A percentile compares a stretch with the other conserved stretches of the same genome.
phyloP scores from a whole-genome alignment of 805 yeast genomes.

The Phaffomyces thermotolerans region DNA sequence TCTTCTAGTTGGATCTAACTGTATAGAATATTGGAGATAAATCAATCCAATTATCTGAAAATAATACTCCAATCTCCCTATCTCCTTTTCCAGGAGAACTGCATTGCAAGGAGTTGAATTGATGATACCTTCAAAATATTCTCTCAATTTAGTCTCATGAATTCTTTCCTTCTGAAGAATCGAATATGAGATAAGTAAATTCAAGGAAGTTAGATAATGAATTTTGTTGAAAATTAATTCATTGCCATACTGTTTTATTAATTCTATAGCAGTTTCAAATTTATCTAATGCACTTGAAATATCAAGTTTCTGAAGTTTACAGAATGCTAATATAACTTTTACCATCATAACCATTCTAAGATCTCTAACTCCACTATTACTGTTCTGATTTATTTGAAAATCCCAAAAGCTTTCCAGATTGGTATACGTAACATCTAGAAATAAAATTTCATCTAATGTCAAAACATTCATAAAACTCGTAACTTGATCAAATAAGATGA shows the following conservation, averaged over 20 bases:
- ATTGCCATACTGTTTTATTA: not conserved
- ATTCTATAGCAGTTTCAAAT: not conserved
- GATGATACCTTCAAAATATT: not conserved
- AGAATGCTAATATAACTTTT: not conserved
- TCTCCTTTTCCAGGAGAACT: conserved; percentile 2
- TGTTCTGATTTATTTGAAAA: not conserved
- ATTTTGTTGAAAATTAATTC: not conserved
- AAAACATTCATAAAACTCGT: not conserved
- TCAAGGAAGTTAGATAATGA: not conserved
- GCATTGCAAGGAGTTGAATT: not conserved
- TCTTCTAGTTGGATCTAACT: not conserved
- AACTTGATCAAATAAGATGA: not conserved
- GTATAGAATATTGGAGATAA: conserved; percentile 6
- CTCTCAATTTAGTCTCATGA: not conserved
- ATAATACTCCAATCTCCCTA: conserved; percentile 9
- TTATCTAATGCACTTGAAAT: not conserved
- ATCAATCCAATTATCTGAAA: conserved; percentile 11
- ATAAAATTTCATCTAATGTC: not conserved
- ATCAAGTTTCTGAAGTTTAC: not conserved
- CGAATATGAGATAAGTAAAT: not conserved
- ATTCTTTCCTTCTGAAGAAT: not conserved
- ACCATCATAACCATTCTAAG: not conserved
- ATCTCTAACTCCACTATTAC: not conserved
- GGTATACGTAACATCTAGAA: not conserved
- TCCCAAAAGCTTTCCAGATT: not conserved